Percentiles rank a stretch among this genome's conserved stretches.
Conservation (phyloP, 2,329 filamentous ascomycete species). For the Seiridium unicorne region DNA sequence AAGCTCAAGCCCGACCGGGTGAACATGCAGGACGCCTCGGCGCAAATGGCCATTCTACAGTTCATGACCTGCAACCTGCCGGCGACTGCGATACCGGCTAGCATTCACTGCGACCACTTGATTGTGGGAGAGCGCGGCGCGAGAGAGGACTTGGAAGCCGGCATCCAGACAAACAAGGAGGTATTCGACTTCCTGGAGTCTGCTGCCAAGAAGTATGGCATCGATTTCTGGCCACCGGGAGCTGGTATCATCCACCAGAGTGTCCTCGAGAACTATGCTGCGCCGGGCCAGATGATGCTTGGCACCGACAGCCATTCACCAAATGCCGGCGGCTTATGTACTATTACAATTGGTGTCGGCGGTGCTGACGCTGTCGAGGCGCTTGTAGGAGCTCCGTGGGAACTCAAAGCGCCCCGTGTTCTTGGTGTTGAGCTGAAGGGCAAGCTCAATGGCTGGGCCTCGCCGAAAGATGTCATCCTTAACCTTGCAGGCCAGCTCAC, state of each 20-base stretch:
- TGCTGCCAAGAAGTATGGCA: constrained; percentile 85
- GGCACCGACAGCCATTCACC: constrained; percentile 97
- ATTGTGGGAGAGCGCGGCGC: constrained; percentile 94
- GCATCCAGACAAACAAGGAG: constrained; percentile 90
- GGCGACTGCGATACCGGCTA: constrained; percentile 88
- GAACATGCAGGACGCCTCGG: constrained; percentile 98
- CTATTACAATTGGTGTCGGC: constrained; percentile 94
- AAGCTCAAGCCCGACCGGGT: constrained; percentile 97
- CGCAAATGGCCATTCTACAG: constrained; percentile 96
- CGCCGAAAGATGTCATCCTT: constrained; percentile 94
- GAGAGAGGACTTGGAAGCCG: constrained; percentile 77
- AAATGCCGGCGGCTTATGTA: constrained; percentile 91
- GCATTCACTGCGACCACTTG: constrained; percentile 98
- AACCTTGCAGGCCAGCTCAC: constrained; percentile 86
- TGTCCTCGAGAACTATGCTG: constrained; percentile 94
- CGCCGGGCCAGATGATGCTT: constrained; percentile 98
- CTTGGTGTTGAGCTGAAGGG: constrained; percentile 83
- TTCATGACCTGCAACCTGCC: constrained; percentile 97
- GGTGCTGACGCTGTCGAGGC: constrained; percentile 97
- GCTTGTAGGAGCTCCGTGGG: constrained; percentile 94
- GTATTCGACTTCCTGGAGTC: constrained; percentile 97
- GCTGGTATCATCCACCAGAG: constrained; percentile 97
- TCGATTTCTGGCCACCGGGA: constrained; percentile 93
- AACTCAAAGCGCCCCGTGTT: constrained; percentile 90
- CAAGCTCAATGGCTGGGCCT: constrained; percentile 83